Evolutionary conservation across 805 yeast species (phyloP), one percentile per base, ranked within the genome.

Genomic region (Dipodascus geniculatus): DNA sequence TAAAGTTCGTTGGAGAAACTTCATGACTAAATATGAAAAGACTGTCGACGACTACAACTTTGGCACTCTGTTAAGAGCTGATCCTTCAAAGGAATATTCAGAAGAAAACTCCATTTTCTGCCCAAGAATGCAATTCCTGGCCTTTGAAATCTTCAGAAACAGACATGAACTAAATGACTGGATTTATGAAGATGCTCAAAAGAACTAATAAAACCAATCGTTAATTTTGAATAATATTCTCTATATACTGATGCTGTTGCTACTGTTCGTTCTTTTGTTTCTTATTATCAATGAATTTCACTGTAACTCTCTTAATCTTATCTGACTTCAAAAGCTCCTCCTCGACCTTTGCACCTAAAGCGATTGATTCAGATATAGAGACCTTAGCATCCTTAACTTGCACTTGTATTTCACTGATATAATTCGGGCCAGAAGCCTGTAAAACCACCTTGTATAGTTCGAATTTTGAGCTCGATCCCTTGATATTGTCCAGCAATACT

Each of bases 81-180:
- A 79, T 59, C 68, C 85, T 38, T 68, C 71, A 49, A 83, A 75
- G 28, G 96, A 87, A 68, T 93, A 93, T 69, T 79, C 80, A 50
- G 87, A 91, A 71, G 79, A 81, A 49, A 81, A 84, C 55, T 87
- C 98, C 49, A 85, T 89, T 52, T 91, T 93, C 62, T 96, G 68
- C 3, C 93, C 91, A 55, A 83, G 98, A 73, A 80, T 91, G 66
- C 98, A 93, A 72, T 93, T 93, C 68, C 86, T 90, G 63, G 96
- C 96, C 54, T 78, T 89, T 65, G 99, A 93, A 74, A 85, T 93
- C 58, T 88, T 87, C 56, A 85, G 99, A 78, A 93, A 93, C 74
- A 86, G 82, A 68, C 77, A 77, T 59, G 96, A 96, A 38, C 76
- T 86, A 63, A 93, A 93, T 72, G 96, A 93, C 72, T 93, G 99